phyloP scores from a whole-genome alignment of 139 green algal genomes.

The Coccomyxa sp. region DNA sequence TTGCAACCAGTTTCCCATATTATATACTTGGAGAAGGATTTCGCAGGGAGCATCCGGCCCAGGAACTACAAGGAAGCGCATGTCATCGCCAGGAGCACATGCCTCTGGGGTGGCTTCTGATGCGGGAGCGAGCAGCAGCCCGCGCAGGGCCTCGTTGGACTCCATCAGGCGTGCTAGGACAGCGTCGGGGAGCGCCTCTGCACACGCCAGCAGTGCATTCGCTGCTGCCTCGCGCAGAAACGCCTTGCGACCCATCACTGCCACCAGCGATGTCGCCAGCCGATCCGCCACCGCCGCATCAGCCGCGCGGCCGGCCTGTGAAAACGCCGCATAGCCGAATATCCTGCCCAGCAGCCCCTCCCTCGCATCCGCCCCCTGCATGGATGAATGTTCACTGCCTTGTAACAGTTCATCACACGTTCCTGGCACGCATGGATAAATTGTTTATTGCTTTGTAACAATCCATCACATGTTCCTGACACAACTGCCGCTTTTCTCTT shows the following conservation, averaged over 20 bases:
- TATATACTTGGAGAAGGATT: no score
- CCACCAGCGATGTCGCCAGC: conserved; percentile 28
- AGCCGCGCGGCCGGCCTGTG: conserved; percentile 32
- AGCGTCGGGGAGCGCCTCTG: neutral
- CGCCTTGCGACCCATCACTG: conserved; percentile 30
- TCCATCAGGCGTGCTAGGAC: neutral
- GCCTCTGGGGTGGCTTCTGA: conserved; percentile 13
- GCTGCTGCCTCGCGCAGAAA: conserved; percentile 61
- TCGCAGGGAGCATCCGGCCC: no score
- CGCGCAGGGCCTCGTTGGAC: neutral
- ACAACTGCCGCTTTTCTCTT: no score
- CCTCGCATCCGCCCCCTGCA: conserved; percentile 44
- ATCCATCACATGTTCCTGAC: no score
- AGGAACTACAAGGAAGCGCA: no score
- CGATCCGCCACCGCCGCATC: neutral
- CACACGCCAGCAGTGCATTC: neutral
- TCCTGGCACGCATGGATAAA: conserved; percentile 16
- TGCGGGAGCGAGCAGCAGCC: neutral
- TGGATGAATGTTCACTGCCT: no score
- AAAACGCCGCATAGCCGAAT: conserved; percentile 61
- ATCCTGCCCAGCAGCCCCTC: conserved; percentile 65
- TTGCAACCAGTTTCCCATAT: no score
- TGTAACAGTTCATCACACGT: no score
- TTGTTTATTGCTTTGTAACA: no score
- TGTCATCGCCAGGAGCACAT: neutral